Percentiles rank a stretch among this genome's conserved stretches.
These are phyloP conservation scores for Delitschia confertaspora DNA, from an alignment of 495 filamentous ascomycete species.

Conservation along the genomic window DNA sequence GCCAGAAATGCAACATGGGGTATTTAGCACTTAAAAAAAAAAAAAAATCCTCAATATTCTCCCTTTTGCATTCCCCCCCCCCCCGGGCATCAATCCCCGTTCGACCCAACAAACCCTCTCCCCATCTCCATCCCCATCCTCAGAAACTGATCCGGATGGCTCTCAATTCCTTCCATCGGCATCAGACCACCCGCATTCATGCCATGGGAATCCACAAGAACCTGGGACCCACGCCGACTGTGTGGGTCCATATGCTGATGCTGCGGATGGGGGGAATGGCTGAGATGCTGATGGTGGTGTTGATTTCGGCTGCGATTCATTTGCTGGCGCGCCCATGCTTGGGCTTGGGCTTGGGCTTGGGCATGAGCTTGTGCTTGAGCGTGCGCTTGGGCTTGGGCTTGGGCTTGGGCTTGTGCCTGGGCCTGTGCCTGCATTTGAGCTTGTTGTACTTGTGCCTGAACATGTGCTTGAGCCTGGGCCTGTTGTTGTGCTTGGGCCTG, in stretches of 20 bases:
- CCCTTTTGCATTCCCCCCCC: background rate
- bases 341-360: slow-evolving; percentile 16
- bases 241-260: slow-evolving; percentile 13
- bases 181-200: slow-evolving; percentile 19
- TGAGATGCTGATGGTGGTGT: slow-evolving; percentile 18
- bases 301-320: slow-evolving; percentile 25
- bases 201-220: slow-evolving; percentile 18
- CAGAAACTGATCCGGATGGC: slow-evolving; percentile 17
- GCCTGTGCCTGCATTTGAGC: slow-evolving; percentile 32
- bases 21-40: slow-evolving; percentile 1
- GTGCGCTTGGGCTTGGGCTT: slow-evolving; percentile 15
- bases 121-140: slow-evolving; percentile 13
- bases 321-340: slow-evolving; percentile 18
- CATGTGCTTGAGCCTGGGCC: slow-evolving; percentile 29
- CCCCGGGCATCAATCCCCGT: background rate
- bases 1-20: background rate
- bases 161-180: slow-evolving; percentile 25
- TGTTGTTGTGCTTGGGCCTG: slow-evolving; percentile 21
- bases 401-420: slow-evolving; percentile 10
- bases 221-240: slow-evolving; percentile 12
- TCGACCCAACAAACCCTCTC: slow-evolving; percentile 7
- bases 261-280: slow-evolving; percentile 19
- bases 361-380: slow-evolving; percentile 3
- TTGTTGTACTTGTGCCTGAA: slow-evolving; percentile 31
- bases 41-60: slow-evolving; percentile 4